These are phyloP conservation scores for Tricholoma terreum DNA, from an alignment of 768 basidiomycete genomes.

Conservation along the genomic window DNA sequence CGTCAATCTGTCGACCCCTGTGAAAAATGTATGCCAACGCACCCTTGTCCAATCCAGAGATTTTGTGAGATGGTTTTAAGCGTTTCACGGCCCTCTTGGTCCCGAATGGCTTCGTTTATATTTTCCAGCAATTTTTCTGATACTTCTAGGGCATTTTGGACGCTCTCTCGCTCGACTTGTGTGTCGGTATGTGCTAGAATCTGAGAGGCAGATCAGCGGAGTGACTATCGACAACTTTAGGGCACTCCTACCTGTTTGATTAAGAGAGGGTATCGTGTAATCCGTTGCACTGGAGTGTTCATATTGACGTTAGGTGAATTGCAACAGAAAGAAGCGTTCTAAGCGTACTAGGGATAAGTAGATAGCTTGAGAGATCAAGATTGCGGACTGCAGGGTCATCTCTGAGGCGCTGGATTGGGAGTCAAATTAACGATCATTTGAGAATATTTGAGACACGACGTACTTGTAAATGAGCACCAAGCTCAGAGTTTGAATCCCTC, in stretches of 20 bases:
- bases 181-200: constrained; percentile 78
- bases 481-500: constrained; percentile 61
- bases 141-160: constrained; percentile 53
- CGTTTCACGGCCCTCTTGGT: constrained; percentile 78
- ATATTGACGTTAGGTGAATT: neutral
- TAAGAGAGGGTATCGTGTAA: constrained; percentile 90
- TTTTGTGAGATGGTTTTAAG: constrained; percentile 70
- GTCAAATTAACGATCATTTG: neutral
- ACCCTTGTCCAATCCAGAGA: constrained; percentile 89
- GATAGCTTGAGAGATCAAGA: constrained; percentile 85
- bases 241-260: constrained; percentile 61
- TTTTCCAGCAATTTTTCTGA: constrained; percentile 71
- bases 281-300: constrained; percentile 77
- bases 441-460: neutral
- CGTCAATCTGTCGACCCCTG: constrained; percentile 26
- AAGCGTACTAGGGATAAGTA: constrained; percentile 83
- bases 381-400: constrained; percentile 77
- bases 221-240: neutral
- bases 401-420: constrained; percentile 54
- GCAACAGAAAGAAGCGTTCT: neutral
- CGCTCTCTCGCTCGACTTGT: constrained; percentile 55
- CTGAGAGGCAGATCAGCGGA: constrained; percentile 28
- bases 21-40: constrained; percentile 17
- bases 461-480: constrained; percentile 70
- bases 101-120: constrained; percentile 88